phyloP scores from a whole-genome alignment of 257 asterid species.

The Forsythia viridissima region DNA sequence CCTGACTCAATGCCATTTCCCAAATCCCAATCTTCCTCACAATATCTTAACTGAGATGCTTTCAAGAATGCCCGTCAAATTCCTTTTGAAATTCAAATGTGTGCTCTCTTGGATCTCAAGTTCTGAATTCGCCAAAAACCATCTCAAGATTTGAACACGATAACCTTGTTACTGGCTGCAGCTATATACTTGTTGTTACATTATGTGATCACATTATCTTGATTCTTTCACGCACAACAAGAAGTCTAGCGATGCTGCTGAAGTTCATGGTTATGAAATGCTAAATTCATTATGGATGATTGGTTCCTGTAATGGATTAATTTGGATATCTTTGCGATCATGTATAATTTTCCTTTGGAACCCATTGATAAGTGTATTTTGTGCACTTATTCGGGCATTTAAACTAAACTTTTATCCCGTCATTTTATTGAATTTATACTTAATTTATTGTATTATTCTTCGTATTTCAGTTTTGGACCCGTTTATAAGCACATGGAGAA shows the following conservation, averaged over 20 bases:
- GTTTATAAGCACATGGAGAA: too few relatives aligned
- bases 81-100: slow-evolving; percentile 28
- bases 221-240: slow-evolving; percentile 10
- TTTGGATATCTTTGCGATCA: slow-evolving; percentile 14
- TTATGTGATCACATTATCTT: slow-evolving; percentile 25
- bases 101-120: slow-evolving; percentile 26
- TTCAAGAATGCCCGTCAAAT: slow-evolving; percentile 36
- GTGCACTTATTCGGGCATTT: too few relatives aligned
- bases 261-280: slow-evolving; percentile 10
- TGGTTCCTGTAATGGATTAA: slow-evolving; percentile 35
- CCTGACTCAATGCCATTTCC: background rate
- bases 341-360: slow-evolving; percentile 28
- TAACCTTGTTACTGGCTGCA: slow-evolving; percentile 17
- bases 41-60: slow-evolving; percentile 36
- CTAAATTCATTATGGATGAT: slow-evolving; percentile 6
- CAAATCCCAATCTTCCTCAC: background rate
- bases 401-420: too few relatives aligned
- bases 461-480: too few relatives aligned
- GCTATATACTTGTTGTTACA: background rate
- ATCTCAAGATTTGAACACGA: slow-evolving; percentile 25
- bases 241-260: background rate
- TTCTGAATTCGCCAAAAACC: slow-evolving; percentile 26
- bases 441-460: too few relatives aligned
- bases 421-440: too few relatives aligned
- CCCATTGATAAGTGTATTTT: too few relatives aligned